A percentile compares a stretch with the other conserved stretches of the same genome.
Evolutionary conservation across 2,329 filamentous ascomycete species (phyloP).

Genomic region (Paraphoma chrysanthemicola): DNA sequence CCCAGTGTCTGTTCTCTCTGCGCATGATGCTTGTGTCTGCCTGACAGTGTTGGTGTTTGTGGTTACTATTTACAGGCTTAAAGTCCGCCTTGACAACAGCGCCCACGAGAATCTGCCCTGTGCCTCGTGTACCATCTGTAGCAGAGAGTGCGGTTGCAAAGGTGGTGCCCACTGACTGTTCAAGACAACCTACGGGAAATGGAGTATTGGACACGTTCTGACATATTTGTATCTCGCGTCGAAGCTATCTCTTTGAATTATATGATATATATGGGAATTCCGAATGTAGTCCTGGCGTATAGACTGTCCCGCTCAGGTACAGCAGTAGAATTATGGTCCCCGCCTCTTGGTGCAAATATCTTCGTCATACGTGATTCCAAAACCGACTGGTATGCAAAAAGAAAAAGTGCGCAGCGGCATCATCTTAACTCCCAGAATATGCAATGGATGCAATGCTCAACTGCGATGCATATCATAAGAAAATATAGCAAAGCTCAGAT

Average conservation of each 20-base stretch:
- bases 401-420: not conserved
- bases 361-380: not conserved
- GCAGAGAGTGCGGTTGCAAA: no score
- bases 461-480: conserved; percentile 8
- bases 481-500: not conserved
- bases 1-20: not conserved
- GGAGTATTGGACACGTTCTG: not conserved
- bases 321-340: no score
- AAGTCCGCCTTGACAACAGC: no score
- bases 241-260: conserved; percentile 7
- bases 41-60: no score
- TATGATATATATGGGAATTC: conserved; percentile 1
- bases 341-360: not conserved
- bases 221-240: conserved; percentile 1
- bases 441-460: not conserved
- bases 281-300: not conserved
- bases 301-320: no score
- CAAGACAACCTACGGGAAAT: no score
- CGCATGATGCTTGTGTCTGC: not conserved
- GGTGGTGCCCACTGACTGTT: no score
- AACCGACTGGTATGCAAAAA: not conserved
- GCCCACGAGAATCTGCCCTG: no score
- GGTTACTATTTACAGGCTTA: no score
- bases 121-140: no score
- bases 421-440: not conserved